Base-by-base conservation (phyloP, 1,139 yeast genomes). In the Scheffersomyces insectosa region DNA sequence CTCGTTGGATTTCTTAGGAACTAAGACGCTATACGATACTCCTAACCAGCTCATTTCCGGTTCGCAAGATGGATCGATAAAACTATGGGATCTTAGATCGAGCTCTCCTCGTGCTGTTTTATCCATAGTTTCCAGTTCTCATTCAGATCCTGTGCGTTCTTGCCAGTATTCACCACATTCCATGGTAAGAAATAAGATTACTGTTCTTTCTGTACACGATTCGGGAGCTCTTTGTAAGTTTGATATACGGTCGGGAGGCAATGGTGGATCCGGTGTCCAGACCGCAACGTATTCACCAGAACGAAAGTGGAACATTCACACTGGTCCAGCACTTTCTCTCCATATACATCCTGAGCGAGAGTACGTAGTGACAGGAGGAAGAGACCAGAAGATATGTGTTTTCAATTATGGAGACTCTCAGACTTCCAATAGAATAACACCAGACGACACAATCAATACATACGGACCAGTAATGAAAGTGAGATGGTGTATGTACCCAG, bases 331-430 rank as follows among this genome's bases (percentile, higher is more conserved):
- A 0, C 70, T 91, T 15, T 82, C 96, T 1, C 65, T 93, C 8
- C 90, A 88, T 57, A 90, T 96, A 82, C 97, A 91, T 57, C 95
- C 96, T 0, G 85, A 83, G 39, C 66, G 77, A 34, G 96, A 90
- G 51, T 88, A 84, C 55, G 80, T 93, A 13, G 84, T 85, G 2
- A 88, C 97, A 10, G 98, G 98, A 14, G 99, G 99, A 9, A 74
- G 97, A 54, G 99, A 93, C 64, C 88, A 82, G 49, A 85, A 84
- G 50, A 74, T 88, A 36, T 89, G 88, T 50, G 79, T 88, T 1
- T 89, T 96, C 91, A 86, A 86, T 57, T 74, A 68, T 50, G 63
- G 70, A 3, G 77, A 72, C 10, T 42, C 70, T 4, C 62, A 67
- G 6, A 54, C 63, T 11, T 62, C 65, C 20, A 74, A 69, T 29